Evolutionary conservation across 805 yeast genomes (phyloP).

Genomic region (Kodamaea laetipori): DNA sequence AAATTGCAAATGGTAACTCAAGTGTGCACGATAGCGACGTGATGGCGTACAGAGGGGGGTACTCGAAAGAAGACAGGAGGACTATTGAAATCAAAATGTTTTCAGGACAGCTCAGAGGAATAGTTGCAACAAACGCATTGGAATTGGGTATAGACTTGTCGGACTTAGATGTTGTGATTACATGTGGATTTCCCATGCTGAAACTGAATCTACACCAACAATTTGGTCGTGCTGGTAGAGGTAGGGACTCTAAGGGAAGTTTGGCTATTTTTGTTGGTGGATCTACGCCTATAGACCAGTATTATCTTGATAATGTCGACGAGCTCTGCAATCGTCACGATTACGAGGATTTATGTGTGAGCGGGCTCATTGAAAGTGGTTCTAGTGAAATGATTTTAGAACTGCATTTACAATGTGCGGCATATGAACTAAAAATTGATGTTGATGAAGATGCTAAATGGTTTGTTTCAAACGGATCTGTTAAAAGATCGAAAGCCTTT

Average conservation of each 20-base stretch:
- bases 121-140: slow-evolving; percentile 91
- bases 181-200: slow-evolving; percentile 91
- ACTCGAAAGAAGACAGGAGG: slow-evolving; percentile 82
- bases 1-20: slow-evolving; percentile 35
- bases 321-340: slow-evolving; percentile 46
- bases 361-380: slow-evolving; percentile 34
- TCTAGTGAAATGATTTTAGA: slow-evolving; percentile 55
- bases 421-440: slow-evolving; percentile 74
- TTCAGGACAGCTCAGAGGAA: slow-evolving; percentile 78
- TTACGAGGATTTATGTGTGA: slow-evolving; percentile 46
- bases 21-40: slow-evolving; percentile 56
- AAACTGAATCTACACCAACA: slow-evolving; percentile 90
- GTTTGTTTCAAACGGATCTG: slow-evolving; percentile 47
- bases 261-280: slow-evolving; percentile 84
- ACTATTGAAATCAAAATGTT: slow-evolving; percentile 90
- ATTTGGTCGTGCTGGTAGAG: slow-evolving; percentile 95
- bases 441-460: slow-evolving; percentile 55
- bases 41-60: slow-evolving; percentile 96
- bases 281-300: slow-evolving; percentile 81
- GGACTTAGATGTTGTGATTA: slow-evolving; percentile 83
- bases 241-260: slow-evolving; percentile 68
- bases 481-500: slow-evolving; percentile 21
- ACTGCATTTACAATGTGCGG: slow-evolving; percentile 92
- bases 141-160: slow-evolving; percentile 97
- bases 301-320: slow-evolving; percentile 70